phyloP scores from a whole-genome alignment of 2,329 filamentous ascomycete species.

The Cytospora schulzeri region DNA sequence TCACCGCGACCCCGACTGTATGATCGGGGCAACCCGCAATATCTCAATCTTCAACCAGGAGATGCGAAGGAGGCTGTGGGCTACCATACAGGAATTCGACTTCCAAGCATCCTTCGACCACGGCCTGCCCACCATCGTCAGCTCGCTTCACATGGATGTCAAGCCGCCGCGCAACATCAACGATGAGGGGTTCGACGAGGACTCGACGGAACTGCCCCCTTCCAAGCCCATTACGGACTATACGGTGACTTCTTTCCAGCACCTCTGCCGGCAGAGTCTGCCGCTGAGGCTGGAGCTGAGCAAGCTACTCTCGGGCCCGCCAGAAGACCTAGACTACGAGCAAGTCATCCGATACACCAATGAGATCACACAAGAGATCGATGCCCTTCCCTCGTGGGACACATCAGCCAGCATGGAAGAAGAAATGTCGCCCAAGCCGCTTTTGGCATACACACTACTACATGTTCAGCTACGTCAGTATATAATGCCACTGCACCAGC shows the following conservation, averaged over 20 bases:
- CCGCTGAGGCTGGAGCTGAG: constrained; percentile 59
- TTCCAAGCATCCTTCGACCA: constrained; percentile 64
- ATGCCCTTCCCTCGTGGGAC: constrained; percentile 61
- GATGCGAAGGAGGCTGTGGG: constrained; percentile 63
- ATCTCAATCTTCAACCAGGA: constrained; percentile 63
- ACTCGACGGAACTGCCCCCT: constrained; percentile 51
- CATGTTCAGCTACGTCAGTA: constrained; percentile 64
- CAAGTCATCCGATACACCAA: constrained; percentile 64
- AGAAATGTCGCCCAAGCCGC: constrained; percentile 49
- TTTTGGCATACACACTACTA: constrained; percentile 61
- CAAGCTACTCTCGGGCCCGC: constrained; percentile 56
- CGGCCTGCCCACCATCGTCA: constrained; percentile 59
- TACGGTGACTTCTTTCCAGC: constrained; percentile 61
- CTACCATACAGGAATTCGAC: constrained; percentile 63
- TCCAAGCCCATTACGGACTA: constrained; percentile 56
- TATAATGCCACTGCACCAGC: constrained; percentile 63
- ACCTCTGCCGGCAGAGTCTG: constrained; percentile 58
- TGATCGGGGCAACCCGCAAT: constrained; percentile 45
- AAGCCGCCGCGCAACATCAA: constrained; percentile 60
- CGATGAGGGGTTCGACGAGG: constrained; percentile 59
- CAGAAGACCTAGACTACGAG: constrained; percentile 60
- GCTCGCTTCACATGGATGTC: constrained; percentile 58
- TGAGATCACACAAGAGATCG: constrained; percentile 62
- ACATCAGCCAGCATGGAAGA: constrained; percentile 40
- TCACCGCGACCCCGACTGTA: constrained; percentile 60